These are phyloP conservation scores for Fusarium humuli DNA, from an alignment of 2,329 filamentous ascomycete species.

Conservation along the genomic window DNA sequence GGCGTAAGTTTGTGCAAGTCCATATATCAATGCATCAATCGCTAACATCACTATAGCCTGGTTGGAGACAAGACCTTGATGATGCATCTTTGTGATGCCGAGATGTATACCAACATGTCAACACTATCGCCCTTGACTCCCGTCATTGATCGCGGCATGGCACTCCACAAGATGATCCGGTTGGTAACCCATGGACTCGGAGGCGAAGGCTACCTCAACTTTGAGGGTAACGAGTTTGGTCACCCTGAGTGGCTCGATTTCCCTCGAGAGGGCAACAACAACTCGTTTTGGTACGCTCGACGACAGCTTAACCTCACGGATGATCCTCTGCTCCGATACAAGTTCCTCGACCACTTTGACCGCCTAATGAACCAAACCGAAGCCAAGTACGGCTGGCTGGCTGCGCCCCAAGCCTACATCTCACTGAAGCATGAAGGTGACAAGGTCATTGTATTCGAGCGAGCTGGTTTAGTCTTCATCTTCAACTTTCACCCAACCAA, in stretches of 20 bases:
- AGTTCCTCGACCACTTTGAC: constrained; percentile 94
- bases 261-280: constrained; percentile 89
- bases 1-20: constrained; percentile 72
- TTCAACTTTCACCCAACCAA: constrained; percentile 94
- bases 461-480: constrained; percentile 88
- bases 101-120: constrained; percentile 99
- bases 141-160: constrained; percentile 89
- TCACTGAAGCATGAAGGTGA: constrained; percentile 93
- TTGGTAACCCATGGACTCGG: constrained; percentile 91
- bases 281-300: constrained; percentile 94
- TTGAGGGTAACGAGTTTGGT: constrained; percentile 98
- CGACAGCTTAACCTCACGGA: constrained; percentile 94
- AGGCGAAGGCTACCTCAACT: constrained; percentile 97
- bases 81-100: constrained; percentile 97
- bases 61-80: constrained; percentile 97
- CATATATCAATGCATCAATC: constrained; percentile 29
- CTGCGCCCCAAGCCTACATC: constrained; percentile 86
- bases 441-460: constrained; percentile 96
- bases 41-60: constrained; percentile 65
- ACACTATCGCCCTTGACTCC: constrained; percentile 83
- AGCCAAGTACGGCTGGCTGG: constrained; percentile 91
- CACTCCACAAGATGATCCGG: constrained; percentile 97
- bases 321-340: constrained; percentile 86
- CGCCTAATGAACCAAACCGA: constrained; percentile 89
- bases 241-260: constrained; percentile 99